Base-by-base conservation (phyloP, 306 rosid genomes). In the Lablab purpureus region DNA sequence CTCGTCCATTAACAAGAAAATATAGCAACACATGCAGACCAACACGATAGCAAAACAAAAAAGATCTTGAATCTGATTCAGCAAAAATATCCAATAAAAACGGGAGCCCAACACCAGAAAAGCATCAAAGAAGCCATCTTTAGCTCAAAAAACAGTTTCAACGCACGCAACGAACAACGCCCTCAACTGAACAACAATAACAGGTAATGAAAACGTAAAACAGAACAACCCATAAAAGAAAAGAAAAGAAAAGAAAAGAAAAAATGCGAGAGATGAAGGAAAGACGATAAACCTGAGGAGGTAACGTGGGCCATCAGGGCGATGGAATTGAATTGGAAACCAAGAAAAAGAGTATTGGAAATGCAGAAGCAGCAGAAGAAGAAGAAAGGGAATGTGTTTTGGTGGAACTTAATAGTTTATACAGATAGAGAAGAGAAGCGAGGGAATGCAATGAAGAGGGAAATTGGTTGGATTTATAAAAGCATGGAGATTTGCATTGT, bases 221-320 rank as follows among this genome's bases (percentile, higher is more conserved):
- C 68, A 41, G 73, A 47, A 59, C 25, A 23, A 64, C 46, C 2
- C 27, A 21, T 2, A 17, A 70, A 63, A 13, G 37, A 63, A 22
- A 45, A 59, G n/a, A 25, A 32, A 11, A 30, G 27, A 23, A 34
- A 40, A 40, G 45, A 10, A 36, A 23, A 34, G 10, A 40, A 13
- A 10, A 36, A 58, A 34, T 13, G 45, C 7, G 25, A 62, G 47
- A 79, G 23, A 41, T 22, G 73, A 47, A 10, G 12, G 37, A 63
- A 32, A 50, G 50, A 45, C 1, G 74, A 55, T 63, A 73, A 80
- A 91, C 97, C 94, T 82, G 90, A 83, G 71, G 77, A 67, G 82
- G 84, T 85, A 80, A 72, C 56, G 72, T 19, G 69, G 11, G 90
- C 90, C 97, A 91, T 91, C 45, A 21, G 43, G 30, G 73, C 19